Conservation (phyloP, 306 rosid species). For the Trifolium subterraneum region DNA sequence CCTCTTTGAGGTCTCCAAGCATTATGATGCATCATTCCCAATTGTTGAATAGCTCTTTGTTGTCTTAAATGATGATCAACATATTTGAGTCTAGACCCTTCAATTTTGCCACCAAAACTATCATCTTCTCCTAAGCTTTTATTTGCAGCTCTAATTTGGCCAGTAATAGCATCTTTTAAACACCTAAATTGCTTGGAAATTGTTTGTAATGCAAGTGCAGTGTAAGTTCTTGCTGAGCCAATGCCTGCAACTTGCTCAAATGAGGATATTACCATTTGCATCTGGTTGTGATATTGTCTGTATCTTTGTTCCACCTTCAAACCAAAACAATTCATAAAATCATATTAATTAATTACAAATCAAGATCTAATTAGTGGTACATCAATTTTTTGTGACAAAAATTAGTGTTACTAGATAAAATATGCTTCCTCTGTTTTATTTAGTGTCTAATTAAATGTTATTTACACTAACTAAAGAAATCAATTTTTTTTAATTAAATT, state of each 20-base stretch:
- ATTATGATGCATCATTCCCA: slow-evolving; percentile 98
- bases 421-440: not conserved
- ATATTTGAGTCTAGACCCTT: slow-evolving; percentile 86
- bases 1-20: slow-evolving; percentile 99
- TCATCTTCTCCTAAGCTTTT: slow-evolving; percentile 94
- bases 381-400: too few relatives aligned
- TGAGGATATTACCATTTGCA: slow-evolving; percentile 79
- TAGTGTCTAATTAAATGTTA: not conserved
- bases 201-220: slow-evolving; percentile 86
- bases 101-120: slow-evolving; percentile 65
- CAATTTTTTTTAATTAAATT: too few relatives aligned
- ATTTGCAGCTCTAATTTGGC: slow-evolving; percentile 71
- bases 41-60: slow-evolving; percentile 91
- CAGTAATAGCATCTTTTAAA: slow-evolving; percentile 78
- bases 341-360: not conserved
- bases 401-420: not conserved
- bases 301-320: slow-evolving; percentile 91
- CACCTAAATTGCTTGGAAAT: slow-evolving; percentile 94
- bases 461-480: not conserved
- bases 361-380: not conserved
- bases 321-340: not conserved
- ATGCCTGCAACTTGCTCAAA: slow-evolving; percentile 87
- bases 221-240: slow-evolving; percentile 87
- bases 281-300: slow-evolving; percentile 89
- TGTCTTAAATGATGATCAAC: slow-evolving; percentile 91